These are phyloP conservation scores for Globisporangium lucens DNA, from an alignment of 352 stramenopile species.

Conservation along the genomic window DNA sequence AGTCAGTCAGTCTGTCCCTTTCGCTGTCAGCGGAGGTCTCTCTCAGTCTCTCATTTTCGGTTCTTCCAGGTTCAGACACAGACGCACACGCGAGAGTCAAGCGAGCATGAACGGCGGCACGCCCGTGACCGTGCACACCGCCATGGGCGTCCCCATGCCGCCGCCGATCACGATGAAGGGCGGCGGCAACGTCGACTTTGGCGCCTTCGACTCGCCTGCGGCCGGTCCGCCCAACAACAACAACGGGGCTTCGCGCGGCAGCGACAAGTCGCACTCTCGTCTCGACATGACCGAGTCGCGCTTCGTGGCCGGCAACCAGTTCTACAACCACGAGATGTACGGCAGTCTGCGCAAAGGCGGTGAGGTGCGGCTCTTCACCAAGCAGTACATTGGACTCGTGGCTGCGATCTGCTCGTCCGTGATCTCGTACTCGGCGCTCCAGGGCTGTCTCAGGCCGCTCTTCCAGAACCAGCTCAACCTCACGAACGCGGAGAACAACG, in stretches of 20 bases:
- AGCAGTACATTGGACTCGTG: slow-evolving; percentile 31
- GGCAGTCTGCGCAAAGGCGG: slow-evolving; percentile 42
- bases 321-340: slow-evolving; percentile 54
- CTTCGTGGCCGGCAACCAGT: slow-evolving; percentile 20
- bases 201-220: slow-evolving; percentile 5
- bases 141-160: neutral
- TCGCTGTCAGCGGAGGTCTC: too few species aligned
- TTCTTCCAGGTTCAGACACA: neutral
- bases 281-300: slow-evolving; percentile 11
- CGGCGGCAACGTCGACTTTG: slow-evolving; percentile 7
- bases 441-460: slow-evolving; percentile 23
- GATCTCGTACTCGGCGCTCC: slow-evolving; percentile 37
- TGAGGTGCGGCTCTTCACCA: slow-evolving; percentile 36
- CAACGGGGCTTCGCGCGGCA: neutral
- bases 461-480: slow-evolving; percentile 29
- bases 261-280: slow-evolving; percentile 1
- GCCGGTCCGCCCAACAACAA: neutral
- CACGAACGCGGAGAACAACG: slow-evolving; percentile 16
- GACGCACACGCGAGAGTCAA: neutral
- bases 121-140: neutral
- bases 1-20: too few species aligned
- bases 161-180: neutral
- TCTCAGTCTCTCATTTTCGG: too few species aligned
- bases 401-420: slow-evolving; percentile 41
- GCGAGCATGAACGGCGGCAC: neutral